These are phyloP conservation scores for Kregervanrija fluxuum DNA, from an alignment of 805 yeast species.

Conservation along the genomic window DNA sequence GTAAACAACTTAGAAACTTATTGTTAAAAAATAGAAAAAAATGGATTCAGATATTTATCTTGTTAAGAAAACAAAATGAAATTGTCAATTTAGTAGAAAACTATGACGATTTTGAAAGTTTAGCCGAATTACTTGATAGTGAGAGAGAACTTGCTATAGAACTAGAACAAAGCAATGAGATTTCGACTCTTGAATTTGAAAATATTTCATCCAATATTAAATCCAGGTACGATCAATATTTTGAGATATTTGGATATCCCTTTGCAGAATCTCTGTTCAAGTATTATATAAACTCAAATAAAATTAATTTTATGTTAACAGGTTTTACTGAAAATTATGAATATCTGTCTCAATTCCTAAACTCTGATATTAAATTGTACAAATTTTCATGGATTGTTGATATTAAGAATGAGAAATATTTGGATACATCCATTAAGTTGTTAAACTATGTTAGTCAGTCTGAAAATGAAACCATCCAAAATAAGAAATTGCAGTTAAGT, in stretches of 20 bases:
- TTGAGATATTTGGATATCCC: conserved; percentile 54
- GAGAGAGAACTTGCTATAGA: conserved; percentile 31
- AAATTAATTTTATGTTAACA: conserved; percentile 45
- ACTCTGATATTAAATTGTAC: conserved; percentile 35
- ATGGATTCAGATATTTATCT: conserved; percentile 58
- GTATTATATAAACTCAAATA: conserved; percentile 46
- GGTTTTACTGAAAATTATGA: conserved; percentile 47
- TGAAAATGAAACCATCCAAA: conserved; percentile 34
- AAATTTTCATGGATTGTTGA: conserved; percentile 69
- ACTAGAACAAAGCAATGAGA: conserved; percentile 13
- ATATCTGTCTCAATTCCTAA: conserved; percentile 46
- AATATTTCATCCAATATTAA: conserved; percentile 14
- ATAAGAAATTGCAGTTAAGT: conserved; percentile 52
- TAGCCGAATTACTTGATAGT: conserved; percentile 48
- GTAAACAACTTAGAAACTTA: conserved; percentile 4
- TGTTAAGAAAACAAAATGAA: conserved; percentile 41
- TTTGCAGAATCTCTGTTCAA: conserved; percentile 63
- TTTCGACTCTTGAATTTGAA: conserved; percentile 13
- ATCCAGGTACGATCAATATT: conserved; percentile 37
- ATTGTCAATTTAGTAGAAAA: conserved; percentile 59
- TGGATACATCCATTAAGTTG: conserved; percentile 43
- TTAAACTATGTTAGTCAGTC: conserved; percentile 31
- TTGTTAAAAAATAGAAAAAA: conserved; percentile 17
- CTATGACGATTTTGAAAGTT: conserved; percentile 56
- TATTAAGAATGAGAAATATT: conserved; percentile 43